phyloP scores from a whole-genome alignment of 1,284 basidiomycete genomes.

The Athelia psychrophila region DNA sequence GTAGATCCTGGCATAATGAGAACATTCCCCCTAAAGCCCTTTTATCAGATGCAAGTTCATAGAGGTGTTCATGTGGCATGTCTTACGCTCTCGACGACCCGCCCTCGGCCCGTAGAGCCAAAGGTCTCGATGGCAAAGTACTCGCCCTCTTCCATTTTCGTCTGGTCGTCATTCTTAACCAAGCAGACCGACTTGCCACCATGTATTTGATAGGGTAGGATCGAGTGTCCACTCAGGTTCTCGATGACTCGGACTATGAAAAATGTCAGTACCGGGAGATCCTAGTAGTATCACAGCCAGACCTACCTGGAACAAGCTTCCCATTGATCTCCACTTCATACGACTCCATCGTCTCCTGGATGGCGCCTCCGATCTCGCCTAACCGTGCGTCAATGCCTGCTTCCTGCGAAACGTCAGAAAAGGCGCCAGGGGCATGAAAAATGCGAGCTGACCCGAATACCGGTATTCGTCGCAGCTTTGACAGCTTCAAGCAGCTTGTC shows the following conservation, averaged over 20 bases:
- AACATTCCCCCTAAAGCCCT: conserved; percentile 76
- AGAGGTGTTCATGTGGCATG: conserved; percentile 8
- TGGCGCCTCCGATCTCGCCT: conserved; percentile 88
- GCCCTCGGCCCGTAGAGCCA: conserved; percentile 93
- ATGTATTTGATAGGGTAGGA: conserved; percentile 88
- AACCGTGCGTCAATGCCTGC: conserved; percentile 96
- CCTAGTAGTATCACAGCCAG: neutral
- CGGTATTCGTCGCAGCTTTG: conserved; percentile 91
- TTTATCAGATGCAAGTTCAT: conserved; percentile 8
- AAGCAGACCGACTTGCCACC: conserved; percentile 88
- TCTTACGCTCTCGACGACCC: conserved; percentile 82
- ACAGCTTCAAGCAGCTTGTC: conserved; percentile 90
- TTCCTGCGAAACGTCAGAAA: conserved; percentile 52
- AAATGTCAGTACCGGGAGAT: conserved; percentile 7
- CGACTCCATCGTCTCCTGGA: conserved; percentile 99
- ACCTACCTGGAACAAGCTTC: conserved; percentile 80
- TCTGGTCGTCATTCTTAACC: conserved; percentile 86
- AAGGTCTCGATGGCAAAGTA: conserved; percentile 99
- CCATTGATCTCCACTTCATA: conserved; percentile 94
- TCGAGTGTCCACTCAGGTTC: conserved; percentile 91
- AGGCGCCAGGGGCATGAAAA: conserved; percentile 1
- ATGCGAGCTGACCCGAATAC: conserved; percentile 60
- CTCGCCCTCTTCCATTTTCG: conserved; percentile 99
- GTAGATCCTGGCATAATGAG: conserved; percentile 83
- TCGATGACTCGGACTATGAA: conserved; percentile 82